phyloP scores from a whole-genome alignment of 371 early-diverging fungal genomes.

The Rhizopus microsporus region DNA sequence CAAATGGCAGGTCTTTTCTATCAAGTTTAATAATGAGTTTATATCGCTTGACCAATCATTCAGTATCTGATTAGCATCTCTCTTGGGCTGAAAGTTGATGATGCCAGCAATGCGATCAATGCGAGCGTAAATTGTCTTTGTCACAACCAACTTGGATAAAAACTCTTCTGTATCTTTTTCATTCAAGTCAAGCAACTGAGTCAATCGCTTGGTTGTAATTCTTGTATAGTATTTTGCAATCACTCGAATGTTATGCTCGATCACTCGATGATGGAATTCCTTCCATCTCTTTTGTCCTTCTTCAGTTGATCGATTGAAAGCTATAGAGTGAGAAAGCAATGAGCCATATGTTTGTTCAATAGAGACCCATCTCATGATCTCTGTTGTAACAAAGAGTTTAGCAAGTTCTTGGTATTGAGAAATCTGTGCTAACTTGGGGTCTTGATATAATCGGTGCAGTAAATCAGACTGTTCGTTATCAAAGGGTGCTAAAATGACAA shows the following conservation, averaged over 20 bases:
- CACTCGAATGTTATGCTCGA: constrained; percentile 98
- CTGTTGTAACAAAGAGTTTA: constrained; percentile 87
- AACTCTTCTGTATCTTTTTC: constrained; percentile 84
- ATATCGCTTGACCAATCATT: constrained; percentile 94
- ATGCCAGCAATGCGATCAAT: constrained; percentile 93
- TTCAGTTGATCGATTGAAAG: constrained; percentile 72
- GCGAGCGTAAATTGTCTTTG: constrained; percentile 92
- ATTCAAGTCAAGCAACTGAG: constrained; percentile 49
- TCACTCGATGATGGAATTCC: constrained; percentile 89
- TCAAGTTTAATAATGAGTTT: constrained; percentile 80
- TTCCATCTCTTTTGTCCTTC: constrained; percentile 81
- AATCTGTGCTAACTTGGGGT: constrained; percentile 75
- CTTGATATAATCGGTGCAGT: constrained; percentile 80
- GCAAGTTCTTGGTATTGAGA: constrained; percentile 69
- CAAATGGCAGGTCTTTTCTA: constrained; percentile 95
- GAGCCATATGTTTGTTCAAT: constrained; percentile 86
- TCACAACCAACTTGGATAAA: constrained; percentile 89
- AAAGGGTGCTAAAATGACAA: constrained; percentile 86
- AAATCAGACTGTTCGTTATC: constrained; percentile 96
- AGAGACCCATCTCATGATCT: constrained; percentile 93
- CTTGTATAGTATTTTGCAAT: constrained; percentile 94
- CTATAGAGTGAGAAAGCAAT: constrained; percentile 66
- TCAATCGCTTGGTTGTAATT: constrained; percentile 71
- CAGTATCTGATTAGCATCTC: constrained; percentile 85
- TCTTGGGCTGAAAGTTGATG: constrained; percentile 82